Base-by-base conservation (phyloP, 495 filamentous ascomycete genomes). In the Hypoxylon perforatum region DNA sequence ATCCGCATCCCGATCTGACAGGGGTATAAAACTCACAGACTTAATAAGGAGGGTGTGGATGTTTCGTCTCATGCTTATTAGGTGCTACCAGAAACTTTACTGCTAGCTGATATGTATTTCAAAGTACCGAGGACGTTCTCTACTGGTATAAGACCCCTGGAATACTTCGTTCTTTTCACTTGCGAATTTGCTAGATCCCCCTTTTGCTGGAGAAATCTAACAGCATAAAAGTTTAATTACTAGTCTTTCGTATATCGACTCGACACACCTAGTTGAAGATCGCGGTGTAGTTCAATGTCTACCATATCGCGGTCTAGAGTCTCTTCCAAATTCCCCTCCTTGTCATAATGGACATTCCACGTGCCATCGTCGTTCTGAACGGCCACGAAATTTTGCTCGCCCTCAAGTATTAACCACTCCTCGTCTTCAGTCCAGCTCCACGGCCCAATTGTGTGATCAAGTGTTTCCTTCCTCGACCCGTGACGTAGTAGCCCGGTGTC, bases 361-460 rank as follows among this genome's bases (percentile, higher is more conserved):
- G 76, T 78, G 52, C 73, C 73, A 54, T 81, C 76, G 41, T 80
- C 79, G 35, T 75, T 65, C 63, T 80, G 69, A 12, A 81, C 76
- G 11, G 80, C 80, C 21, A 81, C 76, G 58, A 84, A 84, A 39
- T 64, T 53, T 17, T 63, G 48, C 39, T 67, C 68, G 4, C 76
- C 80, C 67, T 86, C 80, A 33, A 88, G 81, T 9, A 76, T 84
- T 51, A 88, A 48, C 64, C 84, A 77, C 22, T 78, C 70, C 70
- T 88, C 86, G 56, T 86, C 80, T 63, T 78, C 77, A 38, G 76
- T 86, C 76, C 83, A 85, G 62, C 82, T 77, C 84, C 85, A 88
- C 0, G 86, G 85, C 9, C 85, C 85, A 38, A 85, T 75, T 7
- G 80, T 67, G 62, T 88, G 81, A 0, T 79, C 78, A 67, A 77